A percentile compares a stretch with the other conserved stretches of the same genome.
Conservation (phyloP, 1,284 basidiomycete species). For the Abortiporus biennis region DNA sequence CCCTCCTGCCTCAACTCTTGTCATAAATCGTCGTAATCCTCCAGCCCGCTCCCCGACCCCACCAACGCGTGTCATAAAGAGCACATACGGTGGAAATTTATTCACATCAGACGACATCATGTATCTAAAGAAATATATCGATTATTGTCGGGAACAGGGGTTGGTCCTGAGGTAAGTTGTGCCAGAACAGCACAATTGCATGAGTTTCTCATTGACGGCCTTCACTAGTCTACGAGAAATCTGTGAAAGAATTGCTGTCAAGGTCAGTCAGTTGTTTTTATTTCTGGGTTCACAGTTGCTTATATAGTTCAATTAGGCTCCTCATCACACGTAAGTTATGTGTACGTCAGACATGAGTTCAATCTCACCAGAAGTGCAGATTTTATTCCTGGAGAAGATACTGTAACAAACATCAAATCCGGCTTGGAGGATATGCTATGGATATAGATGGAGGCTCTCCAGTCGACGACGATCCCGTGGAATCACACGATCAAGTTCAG, state of each 20-base stretch:
- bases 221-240: slow-evolving; percentile 70
- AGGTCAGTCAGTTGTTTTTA: slow-evolving; percentile 33
- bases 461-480: slow-evolving; percentile 30
- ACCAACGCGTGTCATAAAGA: slow-evolving; percentile 74
- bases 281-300: slow-evolving; percentile 6
- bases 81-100: slow-evolving; percentile 77
- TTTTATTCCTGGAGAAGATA: slow-evolving; percentile 85
- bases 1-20: slow-evolving; percentile 55
- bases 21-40: slow-evolving; percentile 54
- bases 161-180: slow-evolving; percentile 58
- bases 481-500: slow-evolving; percentile 4
- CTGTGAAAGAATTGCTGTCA: slow-evolving; percentile 75
- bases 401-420: slow-evolving; percentile 83
- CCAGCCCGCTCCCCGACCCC: slow-evolving; percentile 75
- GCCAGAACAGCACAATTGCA: too few species aligned
- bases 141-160: slow-evolving; percentile 80
- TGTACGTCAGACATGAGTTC: not conserved
- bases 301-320: slow-evolving; percentile 48
- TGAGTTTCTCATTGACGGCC: not conserved
- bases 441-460: slow-evolving; percentile 36
- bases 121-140: slow-evolving; percentile 79
- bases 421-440: slow-evolving; percentile 76
- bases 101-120: slow-evolving; percentile 75
- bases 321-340: slow-evolving; percentile 68
- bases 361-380: slow-evolving; percentile 29